Conservation (phyloP, 208 protist species). For the Trypanosoma caninum region DNA sequence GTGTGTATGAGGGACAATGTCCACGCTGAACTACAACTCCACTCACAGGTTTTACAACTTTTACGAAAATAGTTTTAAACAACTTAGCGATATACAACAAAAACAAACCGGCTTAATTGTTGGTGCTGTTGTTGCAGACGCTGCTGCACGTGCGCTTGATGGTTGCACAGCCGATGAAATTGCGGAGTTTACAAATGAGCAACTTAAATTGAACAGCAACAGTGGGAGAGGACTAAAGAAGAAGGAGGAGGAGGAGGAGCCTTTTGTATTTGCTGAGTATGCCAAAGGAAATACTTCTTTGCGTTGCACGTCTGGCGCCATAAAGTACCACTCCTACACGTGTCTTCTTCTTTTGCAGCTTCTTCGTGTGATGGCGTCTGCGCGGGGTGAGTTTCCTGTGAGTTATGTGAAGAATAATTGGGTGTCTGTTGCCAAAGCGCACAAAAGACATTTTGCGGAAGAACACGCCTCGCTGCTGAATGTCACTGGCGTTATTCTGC, state of each 20-base stretch:
- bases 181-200: conserved; percentile 3
- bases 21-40: conserved; percentile 19
- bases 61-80: conserved; percentile 83
- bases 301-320: not conserved
- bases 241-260: conserved; percentile 20
- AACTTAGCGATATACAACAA: conserved; percentile 82
- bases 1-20: conserved; percentile 2
- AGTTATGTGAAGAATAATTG: conserved; percentile 36
- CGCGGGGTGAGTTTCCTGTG: conserved; percentile 55
- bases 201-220: not conserved
- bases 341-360: conserved; percentile 53
- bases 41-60: conserved; percentile 42
- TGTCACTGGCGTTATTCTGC: conserved; percentile 49
- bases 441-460: conserved; percentile 30
- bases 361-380: conserved; percentile 54
- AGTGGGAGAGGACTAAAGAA: too few species aligned
- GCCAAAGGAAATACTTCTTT: not conserved
- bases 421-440: conserved; percentile 30
- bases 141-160: conserved; percentile 55
- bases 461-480: conserved; percentile 77
- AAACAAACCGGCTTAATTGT: conserved; percentile 72
- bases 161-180: conserved; percentile 41
- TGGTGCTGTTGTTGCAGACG: conserved; percentile 73
- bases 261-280: conserved; percentile 9
- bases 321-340: conserved; percentile 56